Conservation (phyloP, 257 asterid species). For the Gardenia jasminoides region DNA sequence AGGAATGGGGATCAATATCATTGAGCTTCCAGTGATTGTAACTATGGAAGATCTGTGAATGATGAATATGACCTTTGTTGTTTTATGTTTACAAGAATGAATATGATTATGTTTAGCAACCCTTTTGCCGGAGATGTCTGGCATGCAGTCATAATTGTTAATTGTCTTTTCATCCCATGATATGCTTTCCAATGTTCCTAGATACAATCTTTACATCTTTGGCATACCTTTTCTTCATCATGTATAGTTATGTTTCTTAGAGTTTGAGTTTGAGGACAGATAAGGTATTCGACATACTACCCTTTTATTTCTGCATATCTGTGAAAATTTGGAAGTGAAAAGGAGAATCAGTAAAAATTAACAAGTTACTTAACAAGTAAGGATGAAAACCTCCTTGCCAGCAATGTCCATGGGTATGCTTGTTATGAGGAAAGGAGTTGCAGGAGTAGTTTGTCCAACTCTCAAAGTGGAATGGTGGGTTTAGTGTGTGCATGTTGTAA, state of each 20-base stretch:
- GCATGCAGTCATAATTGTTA: not conserved
- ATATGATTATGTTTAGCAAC: not conserved
- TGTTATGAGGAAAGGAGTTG: not conserved
- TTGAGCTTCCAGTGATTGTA: not conserved
- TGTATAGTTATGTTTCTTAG: too few relatives aligned
- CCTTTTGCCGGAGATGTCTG: not conserved
- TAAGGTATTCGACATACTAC: not conserved
- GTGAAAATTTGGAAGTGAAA: not conserved
- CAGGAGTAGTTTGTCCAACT: not conserved
- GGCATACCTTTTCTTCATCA: not conserved
- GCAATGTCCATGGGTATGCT: not conserved
- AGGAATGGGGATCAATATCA: not conserved
- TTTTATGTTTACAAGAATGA: not conserved
- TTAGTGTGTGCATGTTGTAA: not conserved
- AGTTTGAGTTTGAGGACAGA: not conserved
- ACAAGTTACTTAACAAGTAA: not conserved
- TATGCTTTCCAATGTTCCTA: not conserved
- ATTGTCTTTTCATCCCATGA: not conserved
- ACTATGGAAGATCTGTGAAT: not conserved
- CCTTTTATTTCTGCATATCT: not conserved
- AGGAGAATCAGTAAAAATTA: not conserved
- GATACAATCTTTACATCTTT: not conserved
- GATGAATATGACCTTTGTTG: not conserved
- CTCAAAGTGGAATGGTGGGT: not conserved
- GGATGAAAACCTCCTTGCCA: not conserved